These are phyloP conservation scores for Aspergillus sp. DNA, from an alignment of 2,329 filamentous ascomycete species.

Conservation along the genomic window DNA sequence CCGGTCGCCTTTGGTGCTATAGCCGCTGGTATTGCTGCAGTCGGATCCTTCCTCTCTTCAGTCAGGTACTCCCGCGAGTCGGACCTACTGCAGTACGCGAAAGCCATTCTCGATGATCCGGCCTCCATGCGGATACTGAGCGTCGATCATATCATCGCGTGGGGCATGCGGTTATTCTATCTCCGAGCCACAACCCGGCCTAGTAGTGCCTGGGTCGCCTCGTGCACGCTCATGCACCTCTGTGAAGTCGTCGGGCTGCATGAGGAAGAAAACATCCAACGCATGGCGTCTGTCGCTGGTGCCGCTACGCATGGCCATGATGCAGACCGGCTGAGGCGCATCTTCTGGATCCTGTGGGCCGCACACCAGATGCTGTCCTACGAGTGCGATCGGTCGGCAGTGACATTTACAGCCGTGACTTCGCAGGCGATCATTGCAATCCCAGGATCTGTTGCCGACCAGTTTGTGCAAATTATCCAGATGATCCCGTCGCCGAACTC, in stretches of 20 bases:
- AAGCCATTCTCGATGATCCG: constrained; percentile 33
- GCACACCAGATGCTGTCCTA: constrained; percentile 33
- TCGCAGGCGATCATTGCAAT: constrained; percentile 21
- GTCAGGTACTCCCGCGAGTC: constrained; percentile 25
- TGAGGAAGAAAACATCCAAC: constrained; percentile 29
- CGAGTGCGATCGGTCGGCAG: constrained; percentile 32
- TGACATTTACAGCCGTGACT: constrained; percentile 24
- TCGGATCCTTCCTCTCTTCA: constrained; percentile 30
- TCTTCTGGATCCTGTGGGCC: constrained; percentile 36
- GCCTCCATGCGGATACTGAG: constrained; percentile 25
- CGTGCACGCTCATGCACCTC: constrained; percentile 31
- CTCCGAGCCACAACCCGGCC: constrained; percentile 32
- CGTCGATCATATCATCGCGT: constrained; percentile 30
- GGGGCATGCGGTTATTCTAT: constrained; percentile 31
- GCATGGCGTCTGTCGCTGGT: constrained; percentile 24
- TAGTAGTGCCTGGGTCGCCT: constrained; percentile 33
- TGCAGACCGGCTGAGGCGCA: constrained; percentile 29
- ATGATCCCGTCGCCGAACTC: constrained; percentile 29
- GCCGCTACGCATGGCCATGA: constrained; percentile 27
- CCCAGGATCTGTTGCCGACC: constrained; percentile 25
- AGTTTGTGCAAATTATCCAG: constrained; percentile 29
- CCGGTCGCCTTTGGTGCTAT: constrained; percentile 25
- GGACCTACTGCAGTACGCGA: constrained; percentile 31
- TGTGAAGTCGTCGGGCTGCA: constrained; percentile 29
- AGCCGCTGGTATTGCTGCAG: constrained; percentile 28